Base-by-base conservation (phyloP, 805 yeast species). In the Myxozyma melibiosi region DNA sequence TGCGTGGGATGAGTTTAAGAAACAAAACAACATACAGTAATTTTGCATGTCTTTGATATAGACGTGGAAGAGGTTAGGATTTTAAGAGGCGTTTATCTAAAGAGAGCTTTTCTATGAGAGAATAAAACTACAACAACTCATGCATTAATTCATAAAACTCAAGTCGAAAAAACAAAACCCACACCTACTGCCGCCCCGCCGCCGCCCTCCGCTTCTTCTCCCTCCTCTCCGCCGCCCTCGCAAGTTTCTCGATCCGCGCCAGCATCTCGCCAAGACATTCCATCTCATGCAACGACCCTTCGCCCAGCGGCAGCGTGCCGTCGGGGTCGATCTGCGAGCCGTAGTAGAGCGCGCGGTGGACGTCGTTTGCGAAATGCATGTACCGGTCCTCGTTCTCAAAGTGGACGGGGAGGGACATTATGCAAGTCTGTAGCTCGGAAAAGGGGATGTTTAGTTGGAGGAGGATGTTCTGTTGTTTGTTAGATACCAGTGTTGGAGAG, bases 1-100 rank as follows among this genome's bases (percentile, higher is more conserved):
- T 64, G 90, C 97, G 1, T 94, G 99, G 98, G 97, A 89, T 64
- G 73, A 71, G 20, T 90, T 90, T 70, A 87, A 85, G 66, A 73
- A 70, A 39, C 80, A 80, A 55, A 86, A 87, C 68, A 75, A 74
- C 28, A 70, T 82, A n/a, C 56, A 51, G 50, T 56, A 33, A 37
- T 13, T 3, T 14, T 20, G 18, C 16, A 20, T 20, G 27, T 22
- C 9, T 18, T 9, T 22, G 16, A 16, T 39, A n/a, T 18, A 14
- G 9, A n/a, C 4, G n/a, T 7, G n/a, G n/a, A 7, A 14, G 8
- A 8, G 16, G 39, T n/a, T 31, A 31, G 9, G 9, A n/a, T 4
- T 11, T 31, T n/a, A n/a, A n/a, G n/a, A n/a, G n/a, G n/a, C n/a
- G n/a, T n/a, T n/a, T n/a, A n/a, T n/a, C n/a, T n/a, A n/a, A n/a